Conservation (phyloP, 371 early-diverging fungal species). For the Circinella minor region DNA sequence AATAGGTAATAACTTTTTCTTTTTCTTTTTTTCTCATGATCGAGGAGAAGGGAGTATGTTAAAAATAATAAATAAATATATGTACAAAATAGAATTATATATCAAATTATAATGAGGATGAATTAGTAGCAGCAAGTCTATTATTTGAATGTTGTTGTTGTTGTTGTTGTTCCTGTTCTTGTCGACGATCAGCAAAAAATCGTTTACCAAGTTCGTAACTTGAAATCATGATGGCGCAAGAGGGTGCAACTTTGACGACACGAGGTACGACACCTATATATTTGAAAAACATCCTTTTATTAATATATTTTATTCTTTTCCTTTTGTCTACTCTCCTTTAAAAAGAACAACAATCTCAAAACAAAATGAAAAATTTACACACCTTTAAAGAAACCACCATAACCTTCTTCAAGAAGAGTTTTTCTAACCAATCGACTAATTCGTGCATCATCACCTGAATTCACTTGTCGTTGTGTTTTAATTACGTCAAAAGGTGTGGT, state of each 20-base stretch:
- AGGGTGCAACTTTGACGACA: constrained; percentile 91
- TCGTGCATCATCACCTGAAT: constrained; percentile 34
- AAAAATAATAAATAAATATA: no score
- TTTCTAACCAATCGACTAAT: constrained; percentile 25
- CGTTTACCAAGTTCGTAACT: constrained; percentile 81
- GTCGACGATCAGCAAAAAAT: constrained; percentile 46
- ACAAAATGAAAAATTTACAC: not conserved
- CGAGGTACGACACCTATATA: constrained; percentile 72
- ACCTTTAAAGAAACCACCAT: constrained; percentile 33
- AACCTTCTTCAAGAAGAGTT: constrained; percentile 34
- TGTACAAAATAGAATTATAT: no score
- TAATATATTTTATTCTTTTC: not conserved
- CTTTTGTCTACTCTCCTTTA: not conserved
- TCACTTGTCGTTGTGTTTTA: constrained; percentile 89
- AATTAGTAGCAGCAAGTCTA: not conserved
- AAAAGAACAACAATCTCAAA: not conserved
- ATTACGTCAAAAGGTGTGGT: constrained; percentile 98
- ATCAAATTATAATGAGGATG: not conserved
- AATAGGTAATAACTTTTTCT: no score
- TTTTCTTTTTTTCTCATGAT: no score
- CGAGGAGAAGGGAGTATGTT: no score
- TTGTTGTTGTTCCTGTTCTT: not conserved
- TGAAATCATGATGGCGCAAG: constrained; percentile 97
- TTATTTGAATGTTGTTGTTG: not conserved
- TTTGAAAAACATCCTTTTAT: no score